phyloP scores from a whole-genome alignment of 805 yeast genomes.

The Candida vartiovaarae region DNA sequence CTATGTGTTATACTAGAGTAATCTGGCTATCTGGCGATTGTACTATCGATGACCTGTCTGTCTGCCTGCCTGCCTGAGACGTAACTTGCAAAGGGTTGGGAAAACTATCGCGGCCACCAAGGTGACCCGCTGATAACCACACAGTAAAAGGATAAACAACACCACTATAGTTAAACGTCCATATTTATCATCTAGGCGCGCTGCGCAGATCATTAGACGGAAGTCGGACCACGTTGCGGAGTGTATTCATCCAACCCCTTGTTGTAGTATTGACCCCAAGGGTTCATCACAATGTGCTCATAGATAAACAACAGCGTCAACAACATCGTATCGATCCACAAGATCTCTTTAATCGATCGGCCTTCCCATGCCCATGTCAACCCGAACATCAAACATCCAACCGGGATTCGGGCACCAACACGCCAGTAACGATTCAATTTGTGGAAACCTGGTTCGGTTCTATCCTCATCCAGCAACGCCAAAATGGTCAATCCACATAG shows the following conservation, averaged over 20 bases:
- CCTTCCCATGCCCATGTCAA: conserved; percentile 36
- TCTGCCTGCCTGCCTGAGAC: too few relatives aligned
- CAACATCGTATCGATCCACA: conserved; percentile 37
- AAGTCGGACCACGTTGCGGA: too few relatives aligned
- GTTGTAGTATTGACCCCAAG: conserved; percentile 3
- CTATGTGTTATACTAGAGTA: too few relatives aligned
- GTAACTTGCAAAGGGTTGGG: too few relatives aligned
- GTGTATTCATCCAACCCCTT: neutral
- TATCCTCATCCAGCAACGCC: conserved; percentile 38
- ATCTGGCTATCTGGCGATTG: too few relatives aligned
- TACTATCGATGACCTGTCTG: too few relatives aligned
- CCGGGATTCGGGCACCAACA: conserved; percentile 34
- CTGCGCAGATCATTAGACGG: too few relatives aligned
- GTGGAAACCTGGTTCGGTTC: conserved; percentile 31
- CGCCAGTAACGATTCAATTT: conserved; percentile 31
- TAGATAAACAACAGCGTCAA: conserved; percentile 28
- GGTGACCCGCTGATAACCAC: too few relatives aligned
- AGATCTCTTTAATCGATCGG: conserved; percentile 30
- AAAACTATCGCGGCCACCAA: too few relatives aligned
- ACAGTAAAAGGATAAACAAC: too few relatives aligned
- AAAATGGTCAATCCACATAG: conserved; percentile 32
- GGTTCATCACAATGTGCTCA: conserved; percentile 30
- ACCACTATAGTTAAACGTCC: too few relatives aligned
- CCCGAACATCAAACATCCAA: conserved; percentile 32
- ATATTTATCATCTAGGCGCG: too few relatives aligned